Evolutionary conservation across 441 rosid genomes (phyloP).

Genomic region (Gossypium schwendimanii): DNA sequence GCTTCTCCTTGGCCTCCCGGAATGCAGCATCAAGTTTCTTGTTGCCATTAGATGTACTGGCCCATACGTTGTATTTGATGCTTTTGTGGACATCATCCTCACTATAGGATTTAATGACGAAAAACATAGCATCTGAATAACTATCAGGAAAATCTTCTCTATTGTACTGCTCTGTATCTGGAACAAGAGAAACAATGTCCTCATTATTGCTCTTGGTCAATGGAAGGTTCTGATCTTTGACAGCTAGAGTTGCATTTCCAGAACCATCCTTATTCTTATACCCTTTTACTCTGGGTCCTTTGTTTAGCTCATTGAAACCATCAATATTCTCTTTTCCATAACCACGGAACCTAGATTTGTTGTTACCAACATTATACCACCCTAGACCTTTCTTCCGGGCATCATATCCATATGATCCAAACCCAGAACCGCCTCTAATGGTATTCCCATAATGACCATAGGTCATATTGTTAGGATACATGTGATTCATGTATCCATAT

Average conservation of each 20-base stretch:
- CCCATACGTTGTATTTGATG: conserved; percentile 61
- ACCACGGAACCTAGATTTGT: conserved; percentile 43
- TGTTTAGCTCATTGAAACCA: conserved; percentile 62
- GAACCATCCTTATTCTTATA: conserved; percentile 38
- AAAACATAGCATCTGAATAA: conserved; percentile 46
- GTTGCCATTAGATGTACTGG: conserved; percentile 70
- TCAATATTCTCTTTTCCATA: conserved; percentile 50
- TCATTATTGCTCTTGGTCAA: conserved; percentile 23
- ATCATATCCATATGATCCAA: conserved; percentile 49
- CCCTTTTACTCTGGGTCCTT: conserved; percentile 58
- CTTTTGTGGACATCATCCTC: conserved; percentile 82
- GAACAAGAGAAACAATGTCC: conserved; percentile 10
- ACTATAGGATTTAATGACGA: conserved; percentile 65
- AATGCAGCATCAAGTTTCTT: conserved; percentile 83
- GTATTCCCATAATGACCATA: conserved; percentile 48
- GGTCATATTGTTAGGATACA: conserved; percentile 40
- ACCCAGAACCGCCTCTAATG: conserved; percentile 40
- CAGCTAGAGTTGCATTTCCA: conserved; percentile 27
- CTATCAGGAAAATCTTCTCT: conserved; percentile 44
- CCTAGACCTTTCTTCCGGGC: conserved; percentile 46
- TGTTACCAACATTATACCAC: conserved; percentile 45
- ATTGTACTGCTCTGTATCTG: conserved; percentile 39
- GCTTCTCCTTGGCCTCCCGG: conserved; percentile 46
- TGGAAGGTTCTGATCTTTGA: conserved; percentile 30
- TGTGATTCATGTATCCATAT: conserved; percentile 38